phyloP scores from a whole-genome alignment of 768 basidiomycete genomes.

The Auricularia heimuer region DNA sequence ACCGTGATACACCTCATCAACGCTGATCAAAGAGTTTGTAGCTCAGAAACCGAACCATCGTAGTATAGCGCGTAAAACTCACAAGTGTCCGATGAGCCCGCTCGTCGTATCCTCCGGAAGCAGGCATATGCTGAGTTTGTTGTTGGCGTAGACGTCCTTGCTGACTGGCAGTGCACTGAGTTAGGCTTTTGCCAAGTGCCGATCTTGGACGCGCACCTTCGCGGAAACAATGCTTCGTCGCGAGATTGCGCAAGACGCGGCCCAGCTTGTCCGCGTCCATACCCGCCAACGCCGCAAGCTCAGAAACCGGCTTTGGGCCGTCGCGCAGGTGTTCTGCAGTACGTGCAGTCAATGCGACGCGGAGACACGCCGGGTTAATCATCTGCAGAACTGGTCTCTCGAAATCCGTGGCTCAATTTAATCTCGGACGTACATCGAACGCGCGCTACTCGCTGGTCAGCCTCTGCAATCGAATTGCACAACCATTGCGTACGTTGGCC shows the following conservation, averaged over 20 bases:
- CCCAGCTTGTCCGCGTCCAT: slow-evolving; percentile 21
- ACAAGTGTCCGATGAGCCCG: slow-evolving; percentile 1
- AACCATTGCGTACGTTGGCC: slow-evolving; percentile 8
- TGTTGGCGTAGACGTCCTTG: slow-evolving; percentile 25
- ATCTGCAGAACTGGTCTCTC: background rate
- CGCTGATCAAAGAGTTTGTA: background rate
- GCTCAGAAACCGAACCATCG: background rate
- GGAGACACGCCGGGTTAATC: slow-evolving; percentile 19
- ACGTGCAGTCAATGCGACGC: slow-evolving; percentile 25
- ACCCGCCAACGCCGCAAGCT: slow-evolving; percentile 16
- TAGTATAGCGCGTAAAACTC: background rate
- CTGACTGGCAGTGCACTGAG: slow-evolving; percentile 15
- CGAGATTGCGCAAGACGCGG: slow-evolving; percentile 22
- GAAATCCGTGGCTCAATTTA: background rate
- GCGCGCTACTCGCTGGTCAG: background rate
- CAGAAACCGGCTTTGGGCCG: slow-evolving; percentile 22
- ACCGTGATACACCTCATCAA: background rate
- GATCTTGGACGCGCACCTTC: slow-evolving; percentile 17
- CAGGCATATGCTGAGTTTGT: slow-evolving; percentile 23
- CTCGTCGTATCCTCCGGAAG: slow-evolving; percentile 14
- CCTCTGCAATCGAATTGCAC: background rate
- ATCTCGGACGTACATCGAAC: background rate
- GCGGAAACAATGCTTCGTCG: slow-evolving; percentile 21
- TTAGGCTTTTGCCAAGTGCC: no score
- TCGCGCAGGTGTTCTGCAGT: slow-evolving; percentile 30